phyloP scores from a whole-genome alignment of 1,284 basidiomycete species.

The Bjerkandera adusta region DNA sequence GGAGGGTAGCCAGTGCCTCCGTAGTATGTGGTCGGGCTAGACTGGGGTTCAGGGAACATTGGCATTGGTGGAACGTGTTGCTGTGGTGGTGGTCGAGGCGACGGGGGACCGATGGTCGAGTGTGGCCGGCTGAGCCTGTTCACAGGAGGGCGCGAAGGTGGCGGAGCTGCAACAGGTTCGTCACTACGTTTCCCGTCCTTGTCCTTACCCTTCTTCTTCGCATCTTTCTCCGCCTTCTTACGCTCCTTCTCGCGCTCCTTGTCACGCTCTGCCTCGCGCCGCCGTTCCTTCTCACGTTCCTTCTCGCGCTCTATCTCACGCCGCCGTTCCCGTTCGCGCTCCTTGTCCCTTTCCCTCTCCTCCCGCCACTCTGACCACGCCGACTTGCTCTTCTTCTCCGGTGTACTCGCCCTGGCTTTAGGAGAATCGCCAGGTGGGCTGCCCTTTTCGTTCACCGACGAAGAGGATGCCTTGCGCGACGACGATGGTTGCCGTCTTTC shows the following conservation, averaged over 20 bases:
- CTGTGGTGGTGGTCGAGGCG: background rate
- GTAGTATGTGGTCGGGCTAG: background rate
- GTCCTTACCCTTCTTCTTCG: constrained; percentile 27
- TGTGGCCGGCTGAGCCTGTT: background rate
- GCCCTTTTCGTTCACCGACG: constrained; percentile 12
- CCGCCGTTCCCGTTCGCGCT: background rate
- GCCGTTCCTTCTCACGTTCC: constrained; percentile 19
- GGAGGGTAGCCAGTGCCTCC: background rate
- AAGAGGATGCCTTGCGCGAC: constrained; percentile 3
- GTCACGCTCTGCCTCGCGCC: constrained; percentile 15
- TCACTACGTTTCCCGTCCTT: constrained; percentile 23
- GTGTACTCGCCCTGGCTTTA: background rate
- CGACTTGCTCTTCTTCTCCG: constrained; percentile 4
- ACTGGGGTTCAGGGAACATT: background rate
- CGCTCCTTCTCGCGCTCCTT: constrained; percentile 15
- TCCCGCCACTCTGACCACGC: constrained; percentile 8
- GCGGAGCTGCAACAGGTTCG: background rate
- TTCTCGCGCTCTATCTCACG: constrained; percentile 16
- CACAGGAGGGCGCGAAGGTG: background rate
- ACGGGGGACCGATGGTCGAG: background rate
- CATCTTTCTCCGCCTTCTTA: constrained; percentile 23
- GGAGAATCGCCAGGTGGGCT: no score
- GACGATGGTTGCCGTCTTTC: constrained; percentile 6
- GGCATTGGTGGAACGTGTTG: no score
- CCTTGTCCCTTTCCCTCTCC: constrained; percentile 8